These are phyloP conservation scores for Gossypium raimondii DNA, from an alignment of 345 rosid genomes.

Conservation along the genomic window DNA sequence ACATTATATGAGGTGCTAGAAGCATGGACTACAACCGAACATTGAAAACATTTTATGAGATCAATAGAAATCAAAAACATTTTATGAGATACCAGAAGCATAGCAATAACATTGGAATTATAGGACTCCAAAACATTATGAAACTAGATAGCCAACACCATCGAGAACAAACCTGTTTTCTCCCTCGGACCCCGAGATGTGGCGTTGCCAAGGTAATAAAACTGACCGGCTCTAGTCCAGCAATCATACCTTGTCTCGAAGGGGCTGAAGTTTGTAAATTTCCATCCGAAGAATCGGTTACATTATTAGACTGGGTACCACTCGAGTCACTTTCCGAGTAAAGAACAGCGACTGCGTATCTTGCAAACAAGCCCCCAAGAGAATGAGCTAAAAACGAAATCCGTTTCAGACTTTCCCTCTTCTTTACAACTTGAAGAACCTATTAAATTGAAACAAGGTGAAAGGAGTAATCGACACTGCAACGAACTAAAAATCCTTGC, in stretches of 20 bases:
- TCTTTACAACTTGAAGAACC: conserved; percentile 71
- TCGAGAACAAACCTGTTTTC: conserved; percentile 74
- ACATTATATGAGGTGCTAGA: background rate
- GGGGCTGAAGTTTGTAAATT: conserved; percentile 27
- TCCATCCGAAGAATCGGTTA: conserved; percentile 26
- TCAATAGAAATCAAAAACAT: background rate
- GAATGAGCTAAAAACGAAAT: conserved; percentile 96
- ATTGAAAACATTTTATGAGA: background rate
- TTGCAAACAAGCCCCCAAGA: conserved; percentile 94
- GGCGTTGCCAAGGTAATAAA: conserved; percentile 97
- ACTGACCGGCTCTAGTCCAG: conserved; percentile 87
- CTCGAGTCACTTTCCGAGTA: conserved; percentile 40
- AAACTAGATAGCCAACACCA: conserved; percentile 1
- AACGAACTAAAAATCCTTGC: conserved; percentile 10
- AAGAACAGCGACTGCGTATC: conserved; percentile 78
- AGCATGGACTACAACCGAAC: background rate
- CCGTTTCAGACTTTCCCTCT: conserved; percentile 65
- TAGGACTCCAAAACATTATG: background rate
- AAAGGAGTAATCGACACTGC: background rate
- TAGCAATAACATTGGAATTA: background rate
- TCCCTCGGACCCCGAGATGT: conserved; percentile 98
- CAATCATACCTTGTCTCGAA: conserved; percentile 52
- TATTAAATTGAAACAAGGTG: conserved; percentile 22
- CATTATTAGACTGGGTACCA: conserved; percentile 27
- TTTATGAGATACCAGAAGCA: background rate